phyloP scores from a whole-genome alignment of 2,329 filamentous ascomycete species.

The Gremmenia infestans region DNA sequence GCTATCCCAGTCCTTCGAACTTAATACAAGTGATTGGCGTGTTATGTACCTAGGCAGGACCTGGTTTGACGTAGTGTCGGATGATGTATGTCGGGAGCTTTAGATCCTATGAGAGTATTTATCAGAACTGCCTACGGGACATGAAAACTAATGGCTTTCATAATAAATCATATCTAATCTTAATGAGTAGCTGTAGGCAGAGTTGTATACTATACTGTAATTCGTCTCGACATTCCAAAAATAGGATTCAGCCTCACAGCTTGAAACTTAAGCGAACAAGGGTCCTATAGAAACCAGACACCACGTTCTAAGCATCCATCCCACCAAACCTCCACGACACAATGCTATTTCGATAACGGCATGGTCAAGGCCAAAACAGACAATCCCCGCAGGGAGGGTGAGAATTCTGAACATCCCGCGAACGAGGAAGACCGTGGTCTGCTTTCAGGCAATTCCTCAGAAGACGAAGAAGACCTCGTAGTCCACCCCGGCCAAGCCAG shows the following conservation, averaged over 20 bases:
- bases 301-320: constrained; percentile 4
- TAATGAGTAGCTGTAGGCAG: too few species aligned
- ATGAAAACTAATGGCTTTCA: too few species aligned
- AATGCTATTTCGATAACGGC: constrained; percentile 37
- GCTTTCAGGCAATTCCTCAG: constrained; percentile 29
- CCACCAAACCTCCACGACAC: constrained; percentile 18
- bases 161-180: too few species aligned
- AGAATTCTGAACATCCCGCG: constrained; percentile 8
- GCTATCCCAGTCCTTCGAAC: neutral
- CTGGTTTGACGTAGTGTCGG: too few species aligned
- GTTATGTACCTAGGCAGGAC: too few species aligned
- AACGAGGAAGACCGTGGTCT: constrained; percentile 38
- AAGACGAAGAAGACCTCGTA: constrained; percentile 29
- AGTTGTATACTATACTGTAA: neutral
- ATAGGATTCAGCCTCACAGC: neutral
- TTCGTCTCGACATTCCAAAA: neutral
- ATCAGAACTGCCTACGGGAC: too few species aligned
- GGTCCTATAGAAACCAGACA: constrained; percentile 2
- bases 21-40: too few species aligned
- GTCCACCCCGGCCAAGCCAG: constrained; percentile 20
- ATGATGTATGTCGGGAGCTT: too few species aligned
- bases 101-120: too few species aligned
- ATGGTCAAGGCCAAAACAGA: constrained; percentile 40
- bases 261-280: constrained; percentile 15
- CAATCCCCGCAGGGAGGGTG: constrained; percentile 27